Evolutionary conservation across 768 basidiomycete species (phyloP), one percentile per base, ranked within the genome.

Genomic region (Cyathus striatus): DNA sequence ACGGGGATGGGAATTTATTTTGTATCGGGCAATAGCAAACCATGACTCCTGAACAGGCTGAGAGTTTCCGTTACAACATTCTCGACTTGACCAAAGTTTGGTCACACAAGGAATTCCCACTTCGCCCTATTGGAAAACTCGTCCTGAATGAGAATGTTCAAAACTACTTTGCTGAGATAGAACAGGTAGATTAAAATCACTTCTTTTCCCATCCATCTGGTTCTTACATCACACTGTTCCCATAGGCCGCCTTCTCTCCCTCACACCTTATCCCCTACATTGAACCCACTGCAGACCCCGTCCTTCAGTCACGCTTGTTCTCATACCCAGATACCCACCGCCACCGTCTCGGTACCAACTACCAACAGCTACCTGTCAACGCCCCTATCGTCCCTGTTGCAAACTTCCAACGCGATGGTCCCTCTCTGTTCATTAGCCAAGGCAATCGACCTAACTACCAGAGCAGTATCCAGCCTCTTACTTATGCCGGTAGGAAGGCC

Each of bases 151-250:
- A 86, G 64, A 86, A 87, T 57, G 70, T 75, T 16, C 70, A 83
- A 59, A 90, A 91, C 69, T 96, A 91, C 77, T 96, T 96, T 46
- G 83, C 91, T 40, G 94, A 97, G 69, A 83, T 93, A 36, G 94
- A 98, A 63, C 92, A 97, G 70, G 86, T 88, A 25, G 18, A 6
- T 44, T 62, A 20, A 20, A 14, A 13, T 17, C n/a, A 12, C 12
- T 4, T 23, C 35, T 18, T 18, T 9, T 36, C 17, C 18, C 16
- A 39, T 20, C 18, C 48, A 61, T 60, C n/a, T 50, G 51, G 36
- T 53, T 56, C 49, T 62, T 59, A 27, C 50, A 38, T 21, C 33
- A 36, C n/a, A 40, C 43, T 53, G 47, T 46, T 26, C 23, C n/a
- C 27, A 30, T 45, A 85, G 76, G 71, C 67, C 46, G 92, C 92